Evolutionary conservation across 2,329 filamentous ascomycete genomes (phyloP).

Genomic region (Trematosphaeria pertusa): DNA sequence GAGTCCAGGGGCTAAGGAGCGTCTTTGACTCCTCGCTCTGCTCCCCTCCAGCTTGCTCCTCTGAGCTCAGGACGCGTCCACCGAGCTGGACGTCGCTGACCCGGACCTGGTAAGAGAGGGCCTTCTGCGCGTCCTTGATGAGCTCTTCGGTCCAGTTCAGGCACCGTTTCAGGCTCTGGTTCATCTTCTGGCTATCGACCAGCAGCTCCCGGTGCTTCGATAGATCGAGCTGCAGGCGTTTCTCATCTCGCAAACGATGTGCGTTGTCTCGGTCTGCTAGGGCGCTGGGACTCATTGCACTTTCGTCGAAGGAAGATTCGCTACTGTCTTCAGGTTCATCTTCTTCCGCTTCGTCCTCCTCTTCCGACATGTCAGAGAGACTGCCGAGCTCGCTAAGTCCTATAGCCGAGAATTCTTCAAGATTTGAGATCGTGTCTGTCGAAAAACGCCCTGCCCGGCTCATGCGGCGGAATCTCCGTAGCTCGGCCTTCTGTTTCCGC

Average conservation of each 20-base stretch:
- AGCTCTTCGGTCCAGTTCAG: conserved; percentile 88
- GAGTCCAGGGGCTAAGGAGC: conserved; percentile 48
- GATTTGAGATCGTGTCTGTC: conserved; percentile 58
- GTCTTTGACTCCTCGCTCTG: conserved; percentile 33
- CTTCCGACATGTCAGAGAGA: conserved; percentile 47
- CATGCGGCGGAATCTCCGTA: conserved; percentile 84
- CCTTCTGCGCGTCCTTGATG: conserved; percentile 86
- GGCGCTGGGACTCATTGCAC: conserved; percentile 49
- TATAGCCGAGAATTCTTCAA: conserved; percentile 47
- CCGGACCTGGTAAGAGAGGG: conserved; percentile 80
- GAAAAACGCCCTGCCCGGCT: conserved; percentile 81
- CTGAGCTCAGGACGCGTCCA: conserved; percentile 75
- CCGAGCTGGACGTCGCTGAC: conserved; percentile 82
- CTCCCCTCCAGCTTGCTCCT: conserved; percentile 61
- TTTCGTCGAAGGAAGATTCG: conserved; percentile 61
- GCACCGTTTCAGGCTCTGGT: conserved; percentile 89
- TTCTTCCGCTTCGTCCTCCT: conserved; percentile 35
- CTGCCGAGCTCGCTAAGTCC: conserved; percentile 44
- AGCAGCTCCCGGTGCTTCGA: conserved; percentile 88
- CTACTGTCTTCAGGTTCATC: conserved; percentile 56
- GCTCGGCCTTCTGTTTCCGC: conserved; percentile 86
- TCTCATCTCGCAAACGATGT: conserved; percentile 77
- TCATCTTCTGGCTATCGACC: conserved; percentile 91
- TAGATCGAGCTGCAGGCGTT: conserved; percentile 82
- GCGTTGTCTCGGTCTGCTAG: conserved; percentile 53